These are phyloP conservation scores for Prunus armeniaca DNA, from an alignment of 306 rosid genomes.

Conservation along the genomic window DNA sequence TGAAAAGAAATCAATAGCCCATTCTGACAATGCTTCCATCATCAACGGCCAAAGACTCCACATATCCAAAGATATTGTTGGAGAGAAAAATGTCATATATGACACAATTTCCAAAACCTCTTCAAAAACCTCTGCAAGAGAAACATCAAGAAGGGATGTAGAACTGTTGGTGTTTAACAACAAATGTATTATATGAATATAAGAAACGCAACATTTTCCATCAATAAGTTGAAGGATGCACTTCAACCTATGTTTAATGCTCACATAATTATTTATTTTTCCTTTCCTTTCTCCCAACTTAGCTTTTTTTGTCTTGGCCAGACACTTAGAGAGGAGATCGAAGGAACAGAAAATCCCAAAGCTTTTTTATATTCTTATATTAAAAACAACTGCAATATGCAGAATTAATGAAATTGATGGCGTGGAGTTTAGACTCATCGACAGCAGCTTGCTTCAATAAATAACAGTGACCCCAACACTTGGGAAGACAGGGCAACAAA, in stretches of 20 bases:
- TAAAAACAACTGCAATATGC: not conserved
- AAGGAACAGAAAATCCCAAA: not conserved
- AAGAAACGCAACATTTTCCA: not conserved
- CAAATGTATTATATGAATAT: not conserved
- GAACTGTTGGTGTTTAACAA: not conserved
- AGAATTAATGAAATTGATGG: not conserved
- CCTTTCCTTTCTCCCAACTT: too few species aligned
- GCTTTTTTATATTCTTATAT: not conserved
- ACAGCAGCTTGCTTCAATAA: not conserved
- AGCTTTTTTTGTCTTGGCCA: not conserved
- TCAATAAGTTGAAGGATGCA: not conserved
- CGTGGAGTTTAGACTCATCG: not conserved
- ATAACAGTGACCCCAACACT: not conserved
- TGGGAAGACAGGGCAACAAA: not conserved
- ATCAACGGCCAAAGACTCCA: slow-evolving; percentile 98
- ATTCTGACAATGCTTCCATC: slow-evolving; percentile 88
- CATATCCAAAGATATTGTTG: slow-evolving; percentile 88
- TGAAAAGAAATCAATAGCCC: slow-evolving; percentile 94
- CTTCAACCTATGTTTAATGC: too few species aligned
- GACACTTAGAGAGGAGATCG: not conserved
- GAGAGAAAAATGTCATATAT: slow-evolving; percentile 93
- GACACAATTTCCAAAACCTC: slow-evolving; percentile 97
- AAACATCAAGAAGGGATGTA: slow-evolving; percentile 6
- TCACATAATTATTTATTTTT: too few species aligned
- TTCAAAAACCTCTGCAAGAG: slow-evolving; percentile 88